phyloP scores from a whole-genome alignment of 345 rosid species.

The Aurinia saxatilis region DNA sequence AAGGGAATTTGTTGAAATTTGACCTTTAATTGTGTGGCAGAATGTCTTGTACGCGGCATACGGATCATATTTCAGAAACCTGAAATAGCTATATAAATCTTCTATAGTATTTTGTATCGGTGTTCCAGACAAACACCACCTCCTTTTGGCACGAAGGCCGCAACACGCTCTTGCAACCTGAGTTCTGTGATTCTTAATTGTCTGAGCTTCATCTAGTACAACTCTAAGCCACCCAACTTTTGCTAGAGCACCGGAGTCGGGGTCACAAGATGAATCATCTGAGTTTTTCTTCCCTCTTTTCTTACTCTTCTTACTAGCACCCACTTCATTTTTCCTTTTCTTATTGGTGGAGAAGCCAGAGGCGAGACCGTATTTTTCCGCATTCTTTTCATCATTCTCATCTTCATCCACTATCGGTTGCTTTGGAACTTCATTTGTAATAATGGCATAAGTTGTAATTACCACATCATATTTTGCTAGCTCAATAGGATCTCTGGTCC shows the following conservation, averaged over 20 bases:
- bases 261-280: conserved; percentile 46
- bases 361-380: conserved; percentile 56
- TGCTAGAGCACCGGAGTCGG: conserved; percentile 68
- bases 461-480: conserved; percentile 88
- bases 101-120: conserved; percentile 90
- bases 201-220: conserved; percentile 95
- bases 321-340: conserved; percentile 45
- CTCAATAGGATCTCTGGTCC: conserved; percentile 82
- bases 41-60: conserved; percentile 65
- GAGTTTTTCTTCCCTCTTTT: conserved; percentile 59
- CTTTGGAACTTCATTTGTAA: conserved; percentile 90
- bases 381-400: conserved; percentile 58
- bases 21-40: conserved; percentile 53
- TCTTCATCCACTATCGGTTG: conserved; percentile 73
- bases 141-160: conserved; percentile 86
- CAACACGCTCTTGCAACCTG: conserved; percentile 98
- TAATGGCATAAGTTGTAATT: conserved; percentile 83
- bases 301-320: conserved; percentile 43
- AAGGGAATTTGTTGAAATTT: conserved; percentile 59
- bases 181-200: conserved; percentile 94
- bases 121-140: conserved; percentile 99
- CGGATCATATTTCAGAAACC: conserved; percentile 87
- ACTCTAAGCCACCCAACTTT: conserved; percentile 80
- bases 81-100: conserved; percentile 93
- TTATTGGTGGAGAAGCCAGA: conserved; percentile 50